Evolutionary conservation across 2,329 filamentous ascomycete species (phyloP).

Genomic region (Colletotrichum sansevieriae): DNA sequence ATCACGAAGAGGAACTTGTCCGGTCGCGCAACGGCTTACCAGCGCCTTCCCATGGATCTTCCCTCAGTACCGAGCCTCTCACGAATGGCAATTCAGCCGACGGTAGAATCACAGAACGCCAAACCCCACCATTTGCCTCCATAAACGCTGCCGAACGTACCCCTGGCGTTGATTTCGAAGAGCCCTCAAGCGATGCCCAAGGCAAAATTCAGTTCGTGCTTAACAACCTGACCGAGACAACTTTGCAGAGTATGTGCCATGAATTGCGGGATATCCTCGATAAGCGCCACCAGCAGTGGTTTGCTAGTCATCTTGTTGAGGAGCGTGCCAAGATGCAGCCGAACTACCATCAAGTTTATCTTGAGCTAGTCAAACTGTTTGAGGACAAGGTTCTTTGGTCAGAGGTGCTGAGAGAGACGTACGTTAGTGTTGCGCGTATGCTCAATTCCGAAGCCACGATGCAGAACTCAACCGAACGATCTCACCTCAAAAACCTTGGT

Average conservation of each 20-base stretch:
- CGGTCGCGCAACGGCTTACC: conserved; percentile 67
- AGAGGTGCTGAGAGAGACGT: conserved; percentile 94
- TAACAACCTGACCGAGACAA: conserved; percentile 95
- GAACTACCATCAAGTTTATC: conserved; percentile 94
- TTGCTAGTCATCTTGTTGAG: conserved; percentile 93
- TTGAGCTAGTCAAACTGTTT: conserved; percentile 88
- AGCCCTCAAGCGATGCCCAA: conserved; percentile 86
- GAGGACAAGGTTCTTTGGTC: conserved; percentile 83
- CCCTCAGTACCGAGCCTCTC: conserved; percentile 62
- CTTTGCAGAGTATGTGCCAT: conserved; percentile 84
- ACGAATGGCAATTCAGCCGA: conserved; percentile 81
- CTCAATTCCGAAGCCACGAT: conserved; percentile 91
- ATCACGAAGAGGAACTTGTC: conserved; percentile 72
- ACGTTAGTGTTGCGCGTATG: conserved; percentile 85
- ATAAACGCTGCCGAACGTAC: conserved; percentile 81
- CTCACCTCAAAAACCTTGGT: conserved; percentile 92
- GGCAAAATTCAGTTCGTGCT: conserved; percentile 96
- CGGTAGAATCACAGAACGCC: conserved; percentile 67
- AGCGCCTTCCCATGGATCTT: conserved; percentile 51
- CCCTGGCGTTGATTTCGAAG: conserved; percentile 76
- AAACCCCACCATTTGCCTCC: conserved; percentile 80
- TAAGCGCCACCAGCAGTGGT: conserved; percentile 92
- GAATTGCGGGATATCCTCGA: conserved; percentile 85
- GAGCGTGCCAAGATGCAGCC: conserved; percentile 97
- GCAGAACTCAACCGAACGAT: conserved; percentile 85